Base-by-base conservation (phyloP, 768 basidiomycete genomes). In the Inosperma sp. region DNA sequence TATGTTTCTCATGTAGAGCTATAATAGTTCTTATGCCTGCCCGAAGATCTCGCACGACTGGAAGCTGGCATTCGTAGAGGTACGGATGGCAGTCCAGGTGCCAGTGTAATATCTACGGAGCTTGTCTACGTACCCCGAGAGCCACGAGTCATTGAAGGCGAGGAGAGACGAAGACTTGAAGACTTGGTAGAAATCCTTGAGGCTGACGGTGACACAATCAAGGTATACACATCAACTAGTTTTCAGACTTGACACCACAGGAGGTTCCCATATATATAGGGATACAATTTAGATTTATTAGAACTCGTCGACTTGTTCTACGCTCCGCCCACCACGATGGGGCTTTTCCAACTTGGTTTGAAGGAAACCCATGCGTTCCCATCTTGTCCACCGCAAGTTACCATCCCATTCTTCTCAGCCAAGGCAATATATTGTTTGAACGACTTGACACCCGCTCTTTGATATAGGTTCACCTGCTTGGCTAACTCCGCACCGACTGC, bases 121-220 rank as follows among this genome's bases (percentile, higher is more conserved):
- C 65, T 82, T 13, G 71, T 76, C 5, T 84, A 84, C 65, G 65
- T 72, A n/a, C 76, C 84, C 1, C 56, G 72, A 2, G 77, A 80
- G 50, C 54, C 66, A 13, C 62, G 66, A 4, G 59, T 68, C 7
- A 27, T 61, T 12, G 60, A 55, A 2, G 72, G 73, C 22, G 78
- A 80, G 6, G 57, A 65, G 23, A 65, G 69, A 45, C 59, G 64
- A 19, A 69, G 67, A 40, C 60, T 85, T 7, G 67, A 69, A 26
- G 60, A 62, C 9, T 66, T 86, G 17, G 65, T 83, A 16, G 72
- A 77, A 35, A 74, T 70, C 4, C 62, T 86, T 43, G 81, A 83
- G 62, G 77, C 69, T 19, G 68, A 79, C 52, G 79, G 78, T 47
- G 84, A 86, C 59, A 77, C 77, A 10, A 65, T 79, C 49, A 73